Percentiles rank a stretch among this genome's conserved stretches.
Evolutionary conservation across 768 basidiomycete species (phyloP).

Genomic region (Rhizopogon vesiculosus): DNA sequence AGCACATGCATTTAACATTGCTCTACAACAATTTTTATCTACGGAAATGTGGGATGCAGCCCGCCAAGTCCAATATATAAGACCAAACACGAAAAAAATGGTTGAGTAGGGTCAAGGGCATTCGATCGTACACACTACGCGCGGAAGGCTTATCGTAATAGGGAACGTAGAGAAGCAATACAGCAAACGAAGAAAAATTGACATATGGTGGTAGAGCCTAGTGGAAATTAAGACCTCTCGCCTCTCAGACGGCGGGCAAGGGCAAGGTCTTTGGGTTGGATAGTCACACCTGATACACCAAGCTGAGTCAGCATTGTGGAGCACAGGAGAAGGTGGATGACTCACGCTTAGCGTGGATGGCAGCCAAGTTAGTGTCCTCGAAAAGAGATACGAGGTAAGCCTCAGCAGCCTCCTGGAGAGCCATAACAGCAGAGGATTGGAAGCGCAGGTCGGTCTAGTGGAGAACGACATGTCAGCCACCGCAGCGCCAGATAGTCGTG

Average conservation of each 20-base stretch:
- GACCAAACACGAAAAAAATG: slow-evolving; percentile 2
- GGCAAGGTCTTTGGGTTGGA: slow-evolving; percentile 87
- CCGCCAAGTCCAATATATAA: slow-evolving; percentile 4
- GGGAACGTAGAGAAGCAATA: slow-evolving; percentile 11
- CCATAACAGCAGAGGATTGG: slow-evolving; percentile 94
- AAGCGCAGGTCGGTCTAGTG: slow-evolving; percentile 83
- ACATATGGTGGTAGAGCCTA: background rate
- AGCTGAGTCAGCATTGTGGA: slow-evolving; percentile 7
- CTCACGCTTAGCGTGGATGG: slow-evolving; percentile 81
- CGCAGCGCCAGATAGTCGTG: background rate
- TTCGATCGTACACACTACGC: slow-evolving; percentile 27
- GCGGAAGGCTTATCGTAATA: slow-evolving; percentile 18
- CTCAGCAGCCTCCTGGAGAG: slow-evolving; percentile 90
- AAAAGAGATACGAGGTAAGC: slow-evolving; percentile 84
- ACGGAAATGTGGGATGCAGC: slow-evolving; percentile 8
- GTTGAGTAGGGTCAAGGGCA: slow-evolving; percentile 2
- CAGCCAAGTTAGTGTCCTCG: slow-evolving; percentile 88
- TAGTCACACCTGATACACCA: slow-evolving; percentile 43
- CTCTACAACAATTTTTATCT: slow-evolving; percentile 24
- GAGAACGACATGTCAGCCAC: slow-evolving; percentile 1
- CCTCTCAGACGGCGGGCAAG: slow-evolving; percentile 84
- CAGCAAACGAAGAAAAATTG: slow-evolving; percentile 6
- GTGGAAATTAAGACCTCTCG: slow-evolving; percentile 58
- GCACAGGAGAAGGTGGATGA: slow-evolving; percentile 6
- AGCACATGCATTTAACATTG: slow-evolving; percentile 20